These are phyloP conservation scores for Coemansia aciculifera DNA, from an alignment of 192 early-diverging fungal species.

Conservation along the genomic window DNA sequence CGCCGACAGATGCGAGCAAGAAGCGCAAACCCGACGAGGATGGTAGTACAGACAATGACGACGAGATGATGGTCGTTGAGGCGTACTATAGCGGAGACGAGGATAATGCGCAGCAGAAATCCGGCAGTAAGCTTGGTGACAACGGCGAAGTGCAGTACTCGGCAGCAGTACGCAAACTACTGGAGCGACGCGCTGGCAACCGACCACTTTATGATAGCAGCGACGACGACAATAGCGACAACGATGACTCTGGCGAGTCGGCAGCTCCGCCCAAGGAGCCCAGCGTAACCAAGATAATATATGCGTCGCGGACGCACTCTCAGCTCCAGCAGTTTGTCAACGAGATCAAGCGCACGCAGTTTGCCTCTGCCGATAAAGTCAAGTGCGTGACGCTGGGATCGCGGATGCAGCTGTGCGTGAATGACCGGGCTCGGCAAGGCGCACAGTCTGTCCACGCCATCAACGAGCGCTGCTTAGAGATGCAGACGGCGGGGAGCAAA, in stretches of 20 bases:
- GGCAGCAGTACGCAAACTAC: slow-evolving; percentile 58
- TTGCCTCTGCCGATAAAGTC: slow-evolving; percentile 51
- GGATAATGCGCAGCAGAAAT: slow-evolving; percentile 2
- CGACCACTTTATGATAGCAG: slow-evolving; percentile 13
- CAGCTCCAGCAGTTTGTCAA: slow-evolving; percentile 87
- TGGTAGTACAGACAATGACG: slow-evolving; percentile 22
- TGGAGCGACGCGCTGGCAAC: slow-evolving; percentile 45
- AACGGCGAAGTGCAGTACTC: slow-evolving; percentile 52
- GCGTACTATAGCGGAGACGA: slow-evolving; percentile 67
- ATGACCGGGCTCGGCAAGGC: slow-evolving; percentile 63
- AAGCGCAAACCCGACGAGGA: slow-evolving; percentile 12
- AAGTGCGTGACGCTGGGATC: slow-evolving; percentile 76
- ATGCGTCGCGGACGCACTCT: slow-evolving; percentile 86
- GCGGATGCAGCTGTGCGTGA: slow-evolving; percentile 80
- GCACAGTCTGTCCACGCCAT: slow-evolving; percentile 43
- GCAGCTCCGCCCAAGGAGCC: slow-evolving; percentile 55
- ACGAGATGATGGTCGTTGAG: slow-evolving; percentile 59
- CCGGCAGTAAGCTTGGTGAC: slow-evolving; percentile 21
- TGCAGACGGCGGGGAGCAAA: slow-evolving; percentile 43
- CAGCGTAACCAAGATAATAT: slow-evolving; percentile 55
- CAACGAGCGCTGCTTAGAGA: slow-evolving; percentile 84
- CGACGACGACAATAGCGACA: slow-evolving; percentile 14
- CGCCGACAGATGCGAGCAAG: background rate
- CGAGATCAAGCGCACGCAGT: slow-evolving; percentile 81
- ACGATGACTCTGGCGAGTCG: slow-evolving; percentile 28